Evolutionary conservation across 139 green algal species (phyloP).

Genomic region (Spirogloea muscicola): DNA sequence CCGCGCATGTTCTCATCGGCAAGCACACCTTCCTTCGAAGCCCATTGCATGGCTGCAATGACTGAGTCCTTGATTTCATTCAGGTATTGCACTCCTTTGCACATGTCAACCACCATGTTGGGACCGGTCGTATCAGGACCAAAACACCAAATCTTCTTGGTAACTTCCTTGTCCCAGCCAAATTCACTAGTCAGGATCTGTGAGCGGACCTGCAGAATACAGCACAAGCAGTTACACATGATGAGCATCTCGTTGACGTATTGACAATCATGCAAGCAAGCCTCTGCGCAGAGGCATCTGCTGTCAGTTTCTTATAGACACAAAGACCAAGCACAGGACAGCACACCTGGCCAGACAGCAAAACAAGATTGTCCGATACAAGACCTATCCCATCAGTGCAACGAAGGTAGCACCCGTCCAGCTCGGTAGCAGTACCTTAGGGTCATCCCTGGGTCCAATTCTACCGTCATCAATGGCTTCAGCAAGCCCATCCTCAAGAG

Average conservation of each 20-base stretch:
- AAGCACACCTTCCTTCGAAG: slow-evolving; percentile 95
- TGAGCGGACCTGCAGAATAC: no score
- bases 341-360: no score
- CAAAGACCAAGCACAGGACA: no score
- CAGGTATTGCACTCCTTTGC: slow-evolving; percentile 99
- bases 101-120: slow-evolving; percentile 95
- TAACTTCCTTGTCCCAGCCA: slow-evolving; percentile 98
- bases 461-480: slow-evolving; percentile 97
- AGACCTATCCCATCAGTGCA: no score
- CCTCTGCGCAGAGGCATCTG: no score
- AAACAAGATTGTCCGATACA: no score
- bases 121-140: slow-evolving; percentile 95
- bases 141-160: slow-evolving; percentile 99
- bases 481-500: slow-evolving; percentile 93
- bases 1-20: slow-evolving; percentile 99
- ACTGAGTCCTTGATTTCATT: slow-evolving; percentile 99
- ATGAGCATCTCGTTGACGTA: slow-evolving; percentile 82
- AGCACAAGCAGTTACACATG: no score
- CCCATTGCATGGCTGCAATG: slow-evolving; percentile 98
- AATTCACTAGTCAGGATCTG: slow-evolving; percentile 91
- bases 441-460: slow-evolving; percentile 81
- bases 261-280: no score
- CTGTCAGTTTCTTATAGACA: no score
- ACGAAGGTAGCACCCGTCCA: no score
- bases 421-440: no score